These are phyloP conservation scores for Pezizomycotina sp. DNA, from an alignment of 2,329 filamentous ascomycete species.

Conservation along the genomic window DNA sequence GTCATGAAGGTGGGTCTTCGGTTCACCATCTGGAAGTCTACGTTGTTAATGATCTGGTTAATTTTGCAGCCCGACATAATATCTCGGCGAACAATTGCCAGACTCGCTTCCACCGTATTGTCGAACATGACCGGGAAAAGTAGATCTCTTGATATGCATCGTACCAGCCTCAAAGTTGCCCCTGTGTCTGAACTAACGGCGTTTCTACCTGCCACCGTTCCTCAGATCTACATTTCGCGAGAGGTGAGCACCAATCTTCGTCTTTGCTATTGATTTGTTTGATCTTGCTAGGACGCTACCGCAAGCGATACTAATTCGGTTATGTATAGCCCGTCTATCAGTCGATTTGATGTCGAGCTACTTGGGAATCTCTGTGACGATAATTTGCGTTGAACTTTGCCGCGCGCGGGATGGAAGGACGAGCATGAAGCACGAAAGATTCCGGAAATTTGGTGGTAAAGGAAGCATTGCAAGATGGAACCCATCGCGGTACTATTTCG, in stretches of 20 bases:
- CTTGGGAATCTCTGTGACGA: conserved; percentile 79
- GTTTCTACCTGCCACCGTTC: conserved; percentile 59
- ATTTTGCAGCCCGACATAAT: conserved; percentile 88
- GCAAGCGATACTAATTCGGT: conserved; percentile 4
- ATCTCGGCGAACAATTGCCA: conserved; percentile 83
- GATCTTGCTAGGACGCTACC: conserved; percentile 11
- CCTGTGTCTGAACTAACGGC: conserved; percentile 85
- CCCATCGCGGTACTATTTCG: neutral
- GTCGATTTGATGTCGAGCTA: conserved; percentile 94
- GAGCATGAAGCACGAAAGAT: conserved; percentile 59
- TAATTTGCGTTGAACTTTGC: conserved; percentile 71
- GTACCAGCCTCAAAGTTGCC: conserved; percentile 86
- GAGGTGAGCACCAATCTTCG: conserved; percentile 35
- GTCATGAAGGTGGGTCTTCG: conserved; percentile 28
- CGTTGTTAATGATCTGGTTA: conserved; percentile 31
- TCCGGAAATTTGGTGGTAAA: conserved; percentile 50
- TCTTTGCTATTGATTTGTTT: neutral
- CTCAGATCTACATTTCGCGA: conserved; percentile 78
- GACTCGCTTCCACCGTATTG: conserved; percentile 66
- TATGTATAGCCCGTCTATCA: conserved; percentile 52
- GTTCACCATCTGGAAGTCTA: conserved; percentile 19
- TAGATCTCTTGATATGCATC: conserved; percentile 87
- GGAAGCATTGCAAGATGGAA: conserved; percentile 36
- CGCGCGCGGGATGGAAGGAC: conserved; percentile 59
- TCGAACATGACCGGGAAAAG: conserved; percentile 60